These are phyloP conservation scores for Kwoniella bestiolae DNA, from an alignment of 768 basidiomycete species.

Conservation along the genomic window DNA sequence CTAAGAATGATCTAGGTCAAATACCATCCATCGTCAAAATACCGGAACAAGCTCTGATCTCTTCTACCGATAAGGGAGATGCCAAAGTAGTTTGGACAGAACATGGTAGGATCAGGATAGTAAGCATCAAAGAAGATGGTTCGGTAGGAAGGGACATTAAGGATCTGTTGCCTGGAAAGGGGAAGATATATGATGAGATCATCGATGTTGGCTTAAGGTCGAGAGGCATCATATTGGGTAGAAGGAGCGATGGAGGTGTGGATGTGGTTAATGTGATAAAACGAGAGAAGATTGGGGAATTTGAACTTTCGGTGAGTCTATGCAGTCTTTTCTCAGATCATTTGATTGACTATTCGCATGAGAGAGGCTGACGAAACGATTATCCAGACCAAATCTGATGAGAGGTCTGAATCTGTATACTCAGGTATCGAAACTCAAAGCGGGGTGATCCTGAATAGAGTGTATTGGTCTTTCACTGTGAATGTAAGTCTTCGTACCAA, in stretches of 20 bases:
- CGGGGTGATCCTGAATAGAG: conserved; percentile 65
- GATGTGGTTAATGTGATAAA: conserved; percentile 64
- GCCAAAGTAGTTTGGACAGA: conserved; percentile 63
- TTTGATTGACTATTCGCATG: neutral
- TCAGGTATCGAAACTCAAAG: conserved; percentile 65
- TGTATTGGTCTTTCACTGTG: conserved; percentile 69
- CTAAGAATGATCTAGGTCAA: conserved; percentile 58
- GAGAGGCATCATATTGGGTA: conserved; percentile 67
- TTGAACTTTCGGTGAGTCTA: conserved; percentile 63
- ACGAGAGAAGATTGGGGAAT: conserved; percentile 61
- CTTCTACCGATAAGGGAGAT: conserved; percentile 38
- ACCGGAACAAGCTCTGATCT: conserved; percentile 58
- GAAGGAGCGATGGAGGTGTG: conserved; percentile 65
- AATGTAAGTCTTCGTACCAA: conserved; percentile 62
- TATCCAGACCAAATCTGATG: conserved; percentile 53
- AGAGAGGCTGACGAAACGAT: neutral
- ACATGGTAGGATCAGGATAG: conserved; percentile 61
- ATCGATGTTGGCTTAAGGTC: conserved; percentile 67
- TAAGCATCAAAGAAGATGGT: conserved; percentile 49
- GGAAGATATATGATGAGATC: conserved; percentile 62
- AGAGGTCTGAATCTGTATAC: conserved; percentile 64
- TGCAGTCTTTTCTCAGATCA: conserved; percentile 4
- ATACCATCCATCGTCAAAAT: conserved; percentile 64
- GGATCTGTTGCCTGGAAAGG: conserved; percentile 40
- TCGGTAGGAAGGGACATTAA: conserved; percentile 32